Evolutionary conservation across 1,139 yeast species (phyloP).

Genomic region (Debaryomyces nepalensis): DNA sequence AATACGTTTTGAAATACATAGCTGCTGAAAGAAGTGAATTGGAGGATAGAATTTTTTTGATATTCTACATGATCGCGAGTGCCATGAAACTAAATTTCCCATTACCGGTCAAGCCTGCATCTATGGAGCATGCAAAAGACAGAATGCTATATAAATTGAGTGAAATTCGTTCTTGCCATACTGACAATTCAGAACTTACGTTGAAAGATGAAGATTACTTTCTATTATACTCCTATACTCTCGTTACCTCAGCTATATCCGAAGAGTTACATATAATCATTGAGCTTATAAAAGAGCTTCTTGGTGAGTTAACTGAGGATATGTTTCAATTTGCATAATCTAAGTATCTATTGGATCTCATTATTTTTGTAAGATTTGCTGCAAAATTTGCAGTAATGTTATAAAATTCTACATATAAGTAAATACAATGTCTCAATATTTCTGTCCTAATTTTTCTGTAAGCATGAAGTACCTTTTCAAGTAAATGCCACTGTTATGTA

Average conservation of each 20-base stretch:
- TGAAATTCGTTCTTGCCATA: slow-evolving; percentile 46
- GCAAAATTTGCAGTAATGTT: no score
- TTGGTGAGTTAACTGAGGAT: slow-evolving; percentile 67
- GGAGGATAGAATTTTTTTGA: slow-evolving; percentile 70
- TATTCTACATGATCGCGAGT: slow-evolving; percentile 79
- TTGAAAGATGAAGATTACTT: slow-evolving; percentile 72
- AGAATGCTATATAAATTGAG: slow-evolving; percentile 67
- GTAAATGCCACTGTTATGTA: no score
- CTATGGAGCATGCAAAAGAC: slow-evolving; percentile 76
- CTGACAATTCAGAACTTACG: slow-evolving; percentile 21
- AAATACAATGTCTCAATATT: no score
- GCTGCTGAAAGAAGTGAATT: slow-evolving; percentile 66
- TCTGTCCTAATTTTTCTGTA: no score
- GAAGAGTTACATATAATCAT: slow-evolving; percentile 67
- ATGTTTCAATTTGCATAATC: slow-evolving; percentile 44
- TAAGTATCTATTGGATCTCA: no score
- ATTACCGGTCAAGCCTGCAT: slow-evolving; percentile 75
- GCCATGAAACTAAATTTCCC: slow-evolving; percentile 79
- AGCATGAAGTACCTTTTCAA: no score
- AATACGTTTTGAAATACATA: slow-evolving; percentile 58
- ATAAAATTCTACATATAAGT: no score
- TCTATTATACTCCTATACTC: slow-evolving; percentile 70
- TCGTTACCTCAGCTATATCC: slow-evolving; percentile 71
- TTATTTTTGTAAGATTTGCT: no score
- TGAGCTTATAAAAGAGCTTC: slow-evolving; percentile 55